Base-by-base conservation (phyloP, 2,329 filamentous ascomycete genomes). In the Pleurostoma richardsiae region DNA sequence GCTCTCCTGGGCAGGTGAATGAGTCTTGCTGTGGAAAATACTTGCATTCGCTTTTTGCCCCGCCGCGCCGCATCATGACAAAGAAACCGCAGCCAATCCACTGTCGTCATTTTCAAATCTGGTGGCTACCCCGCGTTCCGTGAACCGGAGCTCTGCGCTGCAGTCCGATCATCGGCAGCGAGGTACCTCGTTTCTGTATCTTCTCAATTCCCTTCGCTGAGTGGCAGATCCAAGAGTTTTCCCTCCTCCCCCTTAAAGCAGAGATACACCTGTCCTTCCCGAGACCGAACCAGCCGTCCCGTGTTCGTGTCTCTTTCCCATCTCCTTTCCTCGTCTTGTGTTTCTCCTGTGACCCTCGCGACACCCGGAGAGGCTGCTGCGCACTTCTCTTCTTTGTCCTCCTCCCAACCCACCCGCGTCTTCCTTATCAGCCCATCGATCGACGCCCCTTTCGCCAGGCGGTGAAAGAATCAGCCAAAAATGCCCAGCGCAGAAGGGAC, bases 401-500 rank as follows among this genome's bases (percentile, higher is more conserved):
- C 19, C 19, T 19, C 19, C 19, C 19, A 19, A 19, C 19, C 19
- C 19, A 19, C 19, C 19, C 19, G 19, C 44, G 30, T 36, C 29
- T 10, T 30, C 26, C 27, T 29, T 27, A 19, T 38, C 30, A 7
- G n/a, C 11, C 40, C 30, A 38, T 10, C 5, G 4, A 10, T 42
- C 29, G 19, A 8, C 8, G 10, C 30, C 6, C 40, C 29, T 43
- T 39, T 36, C n/a, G 30, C 40, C 39, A 26, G 29, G 6, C 29
- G 19, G 19, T 19, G 19, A 43, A 39, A 42, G 19, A 19, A 19
- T 19, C 29, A 36, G 30, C 49, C 45, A 59, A 75, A 82, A 67
- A 95, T 95, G 90, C 90, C 90, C 64, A 80, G 77, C 63, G 81
- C 80, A 58, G 83, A 86, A 57, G 75, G 77, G 66, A 79, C 76